These are phyloP conservation scores for Emydomyces testavorans DNA, from an alignment of 2,329 filamentous ascomycete species.

Conservation along the genomic window DNA sequence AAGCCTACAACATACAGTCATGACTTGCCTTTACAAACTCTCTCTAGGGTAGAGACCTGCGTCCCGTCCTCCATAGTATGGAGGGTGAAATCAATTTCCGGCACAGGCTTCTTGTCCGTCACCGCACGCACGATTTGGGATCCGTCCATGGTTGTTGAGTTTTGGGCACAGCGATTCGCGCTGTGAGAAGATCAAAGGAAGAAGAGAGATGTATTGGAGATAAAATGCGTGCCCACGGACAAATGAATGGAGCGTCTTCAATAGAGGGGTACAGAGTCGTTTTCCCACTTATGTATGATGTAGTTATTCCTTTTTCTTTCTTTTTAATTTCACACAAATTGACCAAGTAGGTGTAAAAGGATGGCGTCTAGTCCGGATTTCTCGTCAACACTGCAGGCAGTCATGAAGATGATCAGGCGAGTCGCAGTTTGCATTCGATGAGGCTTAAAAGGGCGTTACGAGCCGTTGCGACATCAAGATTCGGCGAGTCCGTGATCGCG, in stretches of 20 bases:
- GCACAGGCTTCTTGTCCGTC: slow-evolving; percentile 84
- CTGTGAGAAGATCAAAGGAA: neutral
- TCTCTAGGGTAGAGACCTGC: slow-evolving; percentile 88
- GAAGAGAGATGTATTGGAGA: neutral
- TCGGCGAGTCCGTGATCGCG: slow-evolving; percentile 8
- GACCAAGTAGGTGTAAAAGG: neutral
- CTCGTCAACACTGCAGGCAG: neutral
- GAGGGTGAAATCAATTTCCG: slow-evolving; percentile 96
- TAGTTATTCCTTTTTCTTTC: slow-evolving; percentile 8
- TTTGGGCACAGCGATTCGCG: neutral
- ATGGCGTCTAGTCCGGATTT: neutral
- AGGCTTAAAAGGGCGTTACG: neutral
- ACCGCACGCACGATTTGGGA: slow-evolving; percentile 67
- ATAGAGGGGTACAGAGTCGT: slow-evolving; percentile 9
- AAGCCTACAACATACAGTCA: slow-evolving; percentile 2
- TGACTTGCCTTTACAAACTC: slow-evolving; percentile 84
- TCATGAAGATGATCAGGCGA: neutral
- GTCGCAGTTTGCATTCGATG: neutral
- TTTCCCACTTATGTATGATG: no score
- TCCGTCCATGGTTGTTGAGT: slow-evolving; percentile 30
- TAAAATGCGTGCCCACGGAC: neutral
- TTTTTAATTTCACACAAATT: neutral
- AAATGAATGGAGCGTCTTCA: neutral
- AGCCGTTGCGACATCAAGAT: slow-evolving; percentile 8
- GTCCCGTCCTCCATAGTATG: slow-evolving; percentile 97